Conservation (phyloP, 1,139 yeast genomes). For the Kurtzmaniella quercitrusa region DNA sequence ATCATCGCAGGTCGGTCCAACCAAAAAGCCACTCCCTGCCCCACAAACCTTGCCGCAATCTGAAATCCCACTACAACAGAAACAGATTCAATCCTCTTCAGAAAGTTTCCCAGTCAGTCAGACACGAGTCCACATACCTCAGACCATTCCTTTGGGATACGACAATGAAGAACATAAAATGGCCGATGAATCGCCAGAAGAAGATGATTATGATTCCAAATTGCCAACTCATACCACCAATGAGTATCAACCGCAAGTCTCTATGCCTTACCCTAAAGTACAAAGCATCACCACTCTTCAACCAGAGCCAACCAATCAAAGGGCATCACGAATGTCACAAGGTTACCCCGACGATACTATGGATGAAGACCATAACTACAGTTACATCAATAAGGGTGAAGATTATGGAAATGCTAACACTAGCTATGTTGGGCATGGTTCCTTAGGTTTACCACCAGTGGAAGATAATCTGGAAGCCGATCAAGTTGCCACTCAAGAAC, state of each 20-base stretch:
- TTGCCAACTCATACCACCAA: constrained; percentile 37
- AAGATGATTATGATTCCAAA: constrained; percentile 20
- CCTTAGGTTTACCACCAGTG: background rate
- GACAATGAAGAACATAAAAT: background rate
- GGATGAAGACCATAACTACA: background rate
- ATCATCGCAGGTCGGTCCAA: constrained; percentile 14
- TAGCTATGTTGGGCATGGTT: background rate
- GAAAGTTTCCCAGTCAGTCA: constrained; percentile 1
- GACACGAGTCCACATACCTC: background rate
- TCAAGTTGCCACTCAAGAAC: constrained; percentile 13
- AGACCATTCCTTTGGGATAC: background rate
- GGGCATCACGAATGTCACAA: background rate
- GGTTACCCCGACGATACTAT: background rate
- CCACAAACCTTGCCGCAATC: constrained; percentile 8
- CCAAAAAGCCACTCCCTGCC: background rate
- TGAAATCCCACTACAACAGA: constrained; percentile 12
- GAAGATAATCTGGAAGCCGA: constrained; percentile 8
- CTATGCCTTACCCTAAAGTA: constrained; percentile 22
- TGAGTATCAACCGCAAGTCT: constrained; percentile 30
- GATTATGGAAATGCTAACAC: background rate
- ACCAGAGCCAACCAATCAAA: background rate
- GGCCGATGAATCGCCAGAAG: constrained; percentile 17
- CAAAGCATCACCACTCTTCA: background rate
- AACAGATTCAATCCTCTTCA: constrained; percentile 8
- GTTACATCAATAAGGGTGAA: background rate